Percentiles rank a stretch among this genome's conserved stretches.
Evolutionary conservation across 2,329 filamentous ascomycete species (phyloP).

Genomic region (Sphaerulina musiva): DNA sequence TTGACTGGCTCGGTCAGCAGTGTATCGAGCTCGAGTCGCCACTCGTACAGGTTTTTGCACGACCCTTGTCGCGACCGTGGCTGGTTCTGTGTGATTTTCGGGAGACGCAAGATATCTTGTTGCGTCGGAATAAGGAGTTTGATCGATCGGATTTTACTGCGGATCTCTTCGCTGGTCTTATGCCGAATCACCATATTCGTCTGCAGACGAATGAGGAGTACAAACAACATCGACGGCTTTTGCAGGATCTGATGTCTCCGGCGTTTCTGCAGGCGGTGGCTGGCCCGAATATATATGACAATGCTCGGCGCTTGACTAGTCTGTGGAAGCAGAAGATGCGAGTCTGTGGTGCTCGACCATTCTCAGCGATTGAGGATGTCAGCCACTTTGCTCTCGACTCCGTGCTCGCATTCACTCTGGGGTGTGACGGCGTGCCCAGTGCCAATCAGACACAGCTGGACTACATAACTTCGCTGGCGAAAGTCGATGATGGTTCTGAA

Average conservation of each 20-base stretch:
- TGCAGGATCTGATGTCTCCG: constrained; percentile 4
- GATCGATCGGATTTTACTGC: constrained; percentile 4
- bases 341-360: too few relatives aligned
- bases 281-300: background rate
- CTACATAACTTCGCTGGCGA: too few relatives aligned
- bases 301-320: too few relatives aligned
- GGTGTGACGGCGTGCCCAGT: too few relatives aligned
- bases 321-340: too few relatives aligned
- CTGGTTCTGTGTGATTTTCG: background rate
- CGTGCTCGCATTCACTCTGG: too few relatives aligned
- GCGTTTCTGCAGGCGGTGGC: constrained; percentile 1
- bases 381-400: too few relatives aligned
- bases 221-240: background rate
- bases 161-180: background rate
- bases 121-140: background rate
- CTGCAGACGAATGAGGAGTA: constrained; percentile 6
- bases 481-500: too few relatives aligned
- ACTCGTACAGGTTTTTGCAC: constrained; percentile 5
- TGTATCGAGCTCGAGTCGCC: constrained; percentile 1
- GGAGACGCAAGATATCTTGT: constrained; percentile 6
- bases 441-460: too few relatives aligned
- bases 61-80: constrained; percentile 4
- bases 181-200: background rate
- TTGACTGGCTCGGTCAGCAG: background rate
- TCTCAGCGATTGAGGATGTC: too few relatives aligned